These are phyloP conservation scores for Nicotiana undulata DNA, from an alignment of 257 asterid genomes.

Conservation along the genomic window DNA sequence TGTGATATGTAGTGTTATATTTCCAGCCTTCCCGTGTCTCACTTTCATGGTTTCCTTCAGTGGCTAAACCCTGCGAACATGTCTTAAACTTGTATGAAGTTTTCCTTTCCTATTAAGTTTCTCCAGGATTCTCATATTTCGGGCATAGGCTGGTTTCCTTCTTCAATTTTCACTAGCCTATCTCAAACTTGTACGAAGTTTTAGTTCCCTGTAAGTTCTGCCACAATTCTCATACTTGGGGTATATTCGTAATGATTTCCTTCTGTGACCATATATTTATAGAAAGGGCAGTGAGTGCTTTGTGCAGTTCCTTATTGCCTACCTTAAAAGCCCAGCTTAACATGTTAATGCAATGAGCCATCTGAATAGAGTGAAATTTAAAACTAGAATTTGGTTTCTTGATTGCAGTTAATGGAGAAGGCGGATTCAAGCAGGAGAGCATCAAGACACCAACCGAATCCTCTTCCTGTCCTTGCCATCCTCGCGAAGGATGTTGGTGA, in stretches of 20 bases:
- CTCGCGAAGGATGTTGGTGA: conserved; percentile 95
- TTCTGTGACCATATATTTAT: background rate
- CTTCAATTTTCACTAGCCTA: background rate
- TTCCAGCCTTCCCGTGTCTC: background rate
- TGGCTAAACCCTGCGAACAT: background rate
- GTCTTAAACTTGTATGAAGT: background rate
- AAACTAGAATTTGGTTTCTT: conserved; percentile 4
- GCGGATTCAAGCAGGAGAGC: conserved; percentile 97
- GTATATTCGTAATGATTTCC: background rate
- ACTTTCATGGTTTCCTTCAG: background rate
- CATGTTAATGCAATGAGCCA: background rate
- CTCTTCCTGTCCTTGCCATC: conserved; percentile 88
- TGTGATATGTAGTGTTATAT: background rate
- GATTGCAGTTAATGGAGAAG: conserved; percentile 77
- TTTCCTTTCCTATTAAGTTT: background rate
- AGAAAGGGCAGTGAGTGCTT: background rate
- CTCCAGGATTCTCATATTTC: background rate
- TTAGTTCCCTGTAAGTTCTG: background rate
- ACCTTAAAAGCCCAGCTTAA: background rate
- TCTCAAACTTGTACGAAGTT: background rate
- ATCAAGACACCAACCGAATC: conserved; percentile 73
- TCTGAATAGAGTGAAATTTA: background rate
- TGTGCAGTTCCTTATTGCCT: background rate
- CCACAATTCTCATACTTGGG: background rate
- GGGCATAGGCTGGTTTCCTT: background rate